Evolutionary conservation across 345 rosid species (phyloP), one percentile per base, ranked within the genome.

Genomic region (Pelargonium nanum): DNA sequence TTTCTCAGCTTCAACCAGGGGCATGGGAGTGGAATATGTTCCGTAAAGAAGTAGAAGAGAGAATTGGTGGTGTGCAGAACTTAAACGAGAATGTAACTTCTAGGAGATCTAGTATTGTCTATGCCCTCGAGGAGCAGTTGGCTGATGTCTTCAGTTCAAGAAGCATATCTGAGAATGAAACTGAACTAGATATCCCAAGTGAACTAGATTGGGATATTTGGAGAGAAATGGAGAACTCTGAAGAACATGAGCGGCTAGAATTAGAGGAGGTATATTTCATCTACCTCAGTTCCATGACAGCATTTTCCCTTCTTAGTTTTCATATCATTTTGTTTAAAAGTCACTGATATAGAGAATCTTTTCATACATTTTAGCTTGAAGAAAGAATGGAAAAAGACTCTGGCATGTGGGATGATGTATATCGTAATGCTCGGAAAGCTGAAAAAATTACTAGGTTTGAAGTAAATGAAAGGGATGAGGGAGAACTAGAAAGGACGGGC

Each of bases 401-500:
- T 65, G 95, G 81, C 40, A 75, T 65, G 20, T 90, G 97, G 97
- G 93, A 87, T 66, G 97, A 90, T 58, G 80, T 94, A 74, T 90
- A 94, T 72, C 89, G 86, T 19, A 83, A 79, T 78, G 91, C 92
- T 68, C 84, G 97, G 67, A 94, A 72, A 79, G 75, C 96, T 40
- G 92, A 87, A 74, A 94, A 88, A 74, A 77, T 94, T 7, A 94
- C 48, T 6, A 40, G 75, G 65, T 88, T 86, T 72, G 97, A 94
- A 75, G 79, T 70, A 63, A 87, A 94, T 61, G 99, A 94, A 72
- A 84, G 96, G 73, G 99, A 90, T 73, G 97, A 94, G 78, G 99
- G 97, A 65, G 99, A 94, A 75, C 87, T 94, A 51, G 99, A 90
- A 71, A 80, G 99, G 77, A 94, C 92, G 19, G 99, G 99, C 54